A percentile compares a stretch with the other conserved stretches of the same genome.
These are phyloP conservation scores for Wickerhamomyces rabaulensis DNA, from an alignment of 805 yeast genomes.

Conservation along the genomic window DNA sequence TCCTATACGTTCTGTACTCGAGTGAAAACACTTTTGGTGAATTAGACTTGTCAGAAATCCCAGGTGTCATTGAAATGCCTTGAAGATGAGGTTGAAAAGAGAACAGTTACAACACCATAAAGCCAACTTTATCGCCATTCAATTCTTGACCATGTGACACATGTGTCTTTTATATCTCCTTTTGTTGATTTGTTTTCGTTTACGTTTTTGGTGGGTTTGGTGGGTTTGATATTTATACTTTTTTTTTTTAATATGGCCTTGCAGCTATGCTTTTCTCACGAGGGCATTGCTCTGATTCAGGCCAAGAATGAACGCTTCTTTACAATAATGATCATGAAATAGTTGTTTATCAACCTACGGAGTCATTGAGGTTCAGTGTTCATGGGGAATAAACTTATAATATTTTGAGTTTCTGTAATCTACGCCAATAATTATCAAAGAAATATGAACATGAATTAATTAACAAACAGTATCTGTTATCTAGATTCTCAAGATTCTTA, in stretches of 20 bases:
- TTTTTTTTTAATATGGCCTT: too few species aligned
- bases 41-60: slow-evolving; percentile 21
- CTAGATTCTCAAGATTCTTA: slow-evolving; percentile 70
- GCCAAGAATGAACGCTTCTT: neutral
- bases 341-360: neutral
- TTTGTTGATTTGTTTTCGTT: neutral
- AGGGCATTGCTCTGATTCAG: neutral
- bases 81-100: neutral
- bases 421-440: neutral
- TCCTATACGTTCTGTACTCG: slow-evolving; percentile 89
- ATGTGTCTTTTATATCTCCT: neutral
- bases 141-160: neutral
- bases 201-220: neutral
- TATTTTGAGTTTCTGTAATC: too few species aligned
- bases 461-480: neutral
- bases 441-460: neutral
- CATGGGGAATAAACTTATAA: neutral
- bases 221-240: neutral
- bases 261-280: neutral
- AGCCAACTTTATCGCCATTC: neutral
- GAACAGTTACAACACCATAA: neutral
- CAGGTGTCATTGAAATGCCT: slow-evolving; percentile 30
- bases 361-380: neutral
- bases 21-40: slow-evolving; percentile 96
- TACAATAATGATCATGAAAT: neutral